Evolutionary conservation across 2,329 filamentous ascomycete genomes (phyloP), one percentile per base, ranked within the genome.

Genomic region (Aspergillus sp.): DNA sequence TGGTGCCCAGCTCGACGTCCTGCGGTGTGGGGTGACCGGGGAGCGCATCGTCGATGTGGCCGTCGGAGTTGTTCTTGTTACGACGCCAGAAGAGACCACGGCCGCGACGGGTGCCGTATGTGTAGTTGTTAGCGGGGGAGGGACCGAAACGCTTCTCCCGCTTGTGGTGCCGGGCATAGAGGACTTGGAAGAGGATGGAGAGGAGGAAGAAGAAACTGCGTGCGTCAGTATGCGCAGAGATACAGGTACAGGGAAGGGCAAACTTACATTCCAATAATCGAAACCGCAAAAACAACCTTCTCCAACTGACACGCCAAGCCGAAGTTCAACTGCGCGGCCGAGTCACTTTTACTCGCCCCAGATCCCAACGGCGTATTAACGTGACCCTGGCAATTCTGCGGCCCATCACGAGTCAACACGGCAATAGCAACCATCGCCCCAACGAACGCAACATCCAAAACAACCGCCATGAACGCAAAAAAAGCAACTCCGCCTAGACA

Each of bases 371-470:
- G 81, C 10, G 82, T 91, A 42, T 76, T 71, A 49, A 89, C 75
- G 10, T 70, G 70, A 42, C 80, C 80, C 9, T 69, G 74, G 72
- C 90, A 96, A 43, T 70, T 77, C 50, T 76, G 68, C 0, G 80
- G 79, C 34, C 89, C 89, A 47, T 79, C 69, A 34, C 85, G 78
- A 49, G 86, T 90, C 52, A 87, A 75, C 42, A 83, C 73, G 1
- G 89, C 88, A 49, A 96, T 79, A 61, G 89, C 94, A 61, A 94
- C 79, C 73, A 93, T 93, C 48, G 75, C 81, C 36, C 78, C 87
- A 44, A 81, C 71, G 67, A 95, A 94, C 58, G 78, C 78, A 45
- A 93, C 58, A 60, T 96, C 88, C 42, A 96, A 73, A 27, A 90
- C 51, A 52, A 94, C 80, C 52, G 80, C 86, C 45, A 93, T 53